These are phyloP conservation scores for Fusarium phyllophilum DNA, from an alignment of 2,329 filamentous ascomycete species.

Conservation along the genomic window DNA sequence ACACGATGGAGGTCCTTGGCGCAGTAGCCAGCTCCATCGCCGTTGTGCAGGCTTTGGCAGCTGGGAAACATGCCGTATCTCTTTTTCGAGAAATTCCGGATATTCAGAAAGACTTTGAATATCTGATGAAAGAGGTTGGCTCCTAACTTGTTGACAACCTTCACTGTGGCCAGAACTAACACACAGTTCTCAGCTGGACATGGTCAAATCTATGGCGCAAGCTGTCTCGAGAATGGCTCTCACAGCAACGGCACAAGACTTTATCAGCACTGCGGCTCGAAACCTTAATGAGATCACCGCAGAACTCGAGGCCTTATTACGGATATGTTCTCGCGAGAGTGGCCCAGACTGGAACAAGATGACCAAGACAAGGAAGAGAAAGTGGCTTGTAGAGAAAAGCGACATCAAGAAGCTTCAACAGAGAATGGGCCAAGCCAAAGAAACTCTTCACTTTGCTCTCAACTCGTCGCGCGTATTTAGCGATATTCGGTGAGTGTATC, in stretches of 20 bases:
- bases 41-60: constrained; percentile 8
- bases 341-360: not conserved
- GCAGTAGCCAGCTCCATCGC: constrained; percentile 24
- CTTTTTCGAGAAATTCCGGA: constrained; percentile 10
- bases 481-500: not conserved
- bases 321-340: not conserved
- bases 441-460: constrained; percentile 6
- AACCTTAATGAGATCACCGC: not conserved
- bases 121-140: constrained; percentile 12
- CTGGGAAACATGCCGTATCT: constrained; percentile 6
- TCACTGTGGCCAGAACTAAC: not conserved
- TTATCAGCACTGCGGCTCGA: not conserved
- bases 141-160: fast-evolving
- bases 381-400: constrained; percentile 8
- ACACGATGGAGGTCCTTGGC: constrained; percentile 22
- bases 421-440: not conserved
- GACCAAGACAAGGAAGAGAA: constrained; percentile 4
- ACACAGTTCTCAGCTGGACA: not conserved
- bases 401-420: constrained; percentile 16
- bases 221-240: not conserved
- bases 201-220: constrained; percentile 6
- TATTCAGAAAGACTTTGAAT: constrained; percentile 21
- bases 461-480: not conserved
- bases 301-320: constrained; percentile 4
- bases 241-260: not conserved